Evolutionary conservation across 2,329 filamentous ascomycete species (phyloP), one percentile per base, ranked within the genome.

Genomic region (Penicillium sclerotigenum): DNA sequence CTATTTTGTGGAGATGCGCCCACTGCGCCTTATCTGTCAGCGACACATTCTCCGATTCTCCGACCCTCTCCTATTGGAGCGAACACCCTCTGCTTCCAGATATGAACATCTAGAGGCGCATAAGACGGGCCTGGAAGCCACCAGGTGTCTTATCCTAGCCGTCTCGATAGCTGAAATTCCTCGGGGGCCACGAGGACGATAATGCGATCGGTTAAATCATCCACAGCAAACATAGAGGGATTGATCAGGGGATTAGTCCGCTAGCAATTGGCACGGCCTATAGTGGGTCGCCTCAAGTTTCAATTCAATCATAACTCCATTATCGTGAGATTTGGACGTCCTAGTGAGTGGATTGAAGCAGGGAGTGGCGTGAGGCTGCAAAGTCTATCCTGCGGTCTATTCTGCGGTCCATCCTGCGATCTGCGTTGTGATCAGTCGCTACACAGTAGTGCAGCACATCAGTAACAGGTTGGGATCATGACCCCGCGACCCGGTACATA

Each of bases 121-220:
- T 91, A 91, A 68, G 87, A 71, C 95, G 90, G 18, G 90, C 94
- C 75, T 91, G 87, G 26, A 95, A 73, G 13, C 90, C 90, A 51
- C 81, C 77, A 8, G 85, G 79, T 33, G 91, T 78, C 68, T 94
- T 84, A 73, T 90, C 83, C 71, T 96, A 94, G 65, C 88, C 90
- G 53, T 84, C 88, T 34, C 87, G 89, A 77, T 93, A 95, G 20
- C 80, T 84, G 53, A 85, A 64, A 14, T 82, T 82, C 34, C 87
- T 86, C 10, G 0, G 89, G 88, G 92, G 77, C 68, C 91, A 91
- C 79, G 0, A 88, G 88, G 92, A 77, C 68, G 90, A 91, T 79
- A 66, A 94, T 86, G 66, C 83, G 84, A 76, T 95, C 90, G 47
- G 88, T 90, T 63, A 91, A 75, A n/a, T 34, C 5, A 7, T 47